Evolutionary conservation across 331 rosid genomes (phyloP), one percentile per base, ranked within the genome.

Genomic region (Telfairia occidentalis): DNA sequence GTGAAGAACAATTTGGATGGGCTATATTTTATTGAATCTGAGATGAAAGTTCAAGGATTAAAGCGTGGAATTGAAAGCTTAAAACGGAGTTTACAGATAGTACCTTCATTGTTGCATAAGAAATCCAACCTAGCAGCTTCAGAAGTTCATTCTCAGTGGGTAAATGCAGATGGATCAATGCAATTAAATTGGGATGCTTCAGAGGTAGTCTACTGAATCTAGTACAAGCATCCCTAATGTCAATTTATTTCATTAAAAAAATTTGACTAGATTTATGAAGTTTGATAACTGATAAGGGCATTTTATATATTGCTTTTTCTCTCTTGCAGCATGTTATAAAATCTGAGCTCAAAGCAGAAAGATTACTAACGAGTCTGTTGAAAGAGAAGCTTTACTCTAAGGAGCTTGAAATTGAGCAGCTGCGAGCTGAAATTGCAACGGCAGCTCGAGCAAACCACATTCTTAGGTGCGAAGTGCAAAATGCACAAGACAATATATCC

Each of bases 381-480:
- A 85, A 89, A 81, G 99, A 95, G 81, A 95, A 89, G 81, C 78
- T 95, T 73, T 86, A 83, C 78, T 89, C 97, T 58, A 95, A 89
- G 82, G 97, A 95, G 80, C 88, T 86, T 66, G 89, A 86, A 84
- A 86, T 82, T 73, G 99, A 95, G 86, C 96, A 87, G 84, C 78
- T 95, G 86, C 97, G 85, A 81, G 97, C 96, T 26, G 99, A 90
- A 80, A 81, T 95, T 64, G 96, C 97, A 55, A 85, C 97, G 50
- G 92, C 96, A 63, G 96, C 89, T 34, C 88, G 99, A 83, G 96
- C 97, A 53, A 90, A 83, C 15, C 97, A 92, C 80, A 91, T 91
- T 32, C 90, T 95, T 58, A 83, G 84, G 78, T 88, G 87, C 46
- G 97, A 95, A 83, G 84, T 95, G 54, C 92, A 87, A 83, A 92